Conservation (phyloP, 75 land plant genomes). For the Azolla pinnata region DNA sequence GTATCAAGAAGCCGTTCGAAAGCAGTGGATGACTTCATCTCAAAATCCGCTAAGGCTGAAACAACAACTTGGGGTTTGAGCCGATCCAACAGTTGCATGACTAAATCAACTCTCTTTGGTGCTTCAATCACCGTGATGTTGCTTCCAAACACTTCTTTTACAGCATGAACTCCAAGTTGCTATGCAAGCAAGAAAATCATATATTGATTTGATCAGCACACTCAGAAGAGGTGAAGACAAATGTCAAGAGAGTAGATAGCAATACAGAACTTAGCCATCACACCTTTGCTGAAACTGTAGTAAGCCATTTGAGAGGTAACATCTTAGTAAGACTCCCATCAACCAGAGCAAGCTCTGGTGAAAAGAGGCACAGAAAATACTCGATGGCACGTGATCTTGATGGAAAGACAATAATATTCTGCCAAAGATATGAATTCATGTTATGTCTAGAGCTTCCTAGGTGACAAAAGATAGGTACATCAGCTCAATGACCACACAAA, state of each 20-base stretch:
- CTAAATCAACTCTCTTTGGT: slow-evolving; percentile 78
- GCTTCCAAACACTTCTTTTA: neutral
- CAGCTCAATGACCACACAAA: too few relatives aligned
- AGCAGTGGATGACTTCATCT: slow-evolving; percentile 78
- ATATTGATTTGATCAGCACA: too few relatives aligned
- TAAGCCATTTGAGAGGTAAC: slow-evolving; percentile 80
- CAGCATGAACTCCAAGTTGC: neutral
- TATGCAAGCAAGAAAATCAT: too few relatives aligned
- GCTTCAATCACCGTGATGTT: slow-evolving; percentile 81
- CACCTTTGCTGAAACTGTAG: slow-evolving; percentile 66
- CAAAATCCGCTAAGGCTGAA: slow-evolving; percentile 82
- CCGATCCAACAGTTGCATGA: slow-evolving; percentile 65
- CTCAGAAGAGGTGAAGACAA: neutral
- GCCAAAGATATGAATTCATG: neutral
- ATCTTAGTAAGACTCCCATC: slow-evolving; percentile 68
- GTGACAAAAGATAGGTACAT: too few relatives aligned
- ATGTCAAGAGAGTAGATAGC: neutral
- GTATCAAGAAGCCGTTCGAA: slow-evolving; percentile 77
- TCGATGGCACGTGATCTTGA: slow-evolving; percentile 88
- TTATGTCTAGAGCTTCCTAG: neutral
- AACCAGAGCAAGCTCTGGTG: slow-evolving; percentile 82
- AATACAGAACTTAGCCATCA: neutral
- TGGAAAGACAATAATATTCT: slow-evolving; percentile 88
- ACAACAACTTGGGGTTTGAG: slow-evolving; percentile 90
- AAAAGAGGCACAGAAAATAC: slow-evolving; percentile 69